phyloP scores from a whole-genome alignment of 495 filamentous ascomycete genomes.

The Hypoxylon fuscum region DNA sequence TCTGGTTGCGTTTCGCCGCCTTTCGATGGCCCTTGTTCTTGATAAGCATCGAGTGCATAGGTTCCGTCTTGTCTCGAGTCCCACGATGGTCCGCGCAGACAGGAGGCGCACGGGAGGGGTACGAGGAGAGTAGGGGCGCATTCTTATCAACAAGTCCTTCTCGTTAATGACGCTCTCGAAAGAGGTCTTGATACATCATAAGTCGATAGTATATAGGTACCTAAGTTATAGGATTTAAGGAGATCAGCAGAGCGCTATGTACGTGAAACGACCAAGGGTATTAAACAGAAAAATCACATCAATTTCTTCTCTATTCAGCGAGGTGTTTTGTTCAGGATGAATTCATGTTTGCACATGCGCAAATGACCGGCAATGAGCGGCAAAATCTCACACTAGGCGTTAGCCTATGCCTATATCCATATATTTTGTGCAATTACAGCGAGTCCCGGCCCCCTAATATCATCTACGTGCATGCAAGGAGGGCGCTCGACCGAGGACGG shows the following conservation, averaged over 20 bases:
- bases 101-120: slow-evolving; percentile 28
- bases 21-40: slow-evolving; percentile 17
- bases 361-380: slow-evolving; percentile 21
- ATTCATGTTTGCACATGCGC: slow-evolving; percentile 12
- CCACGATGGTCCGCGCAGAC: slow-evolving; percentile 22
- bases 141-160: slow-evolving; percentile 10
- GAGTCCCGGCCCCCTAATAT: neutral
- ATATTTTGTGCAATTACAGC: slow-evolving; percentile 5
- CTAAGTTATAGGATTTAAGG: neutral
- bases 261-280: neutral
- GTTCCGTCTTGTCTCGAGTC: slow-evolving; percentile 27
- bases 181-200: slow-evolving; percentile 25
- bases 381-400: slow-evolving; percentile 9
- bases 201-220: slow-evolving; percentile 7
- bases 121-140: slow-evolving; percentile 28
- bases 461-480: neutral
- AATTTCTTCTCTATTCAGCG: slow-evolving; percentile 6
- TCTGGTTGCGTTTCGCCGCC: slow-evolving; percentile 20
- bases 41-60: slow-evolving; percentile 34
- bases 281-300: slow-evolving; percentile 1
- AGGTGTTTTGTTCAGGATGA: too few relatives aligned
- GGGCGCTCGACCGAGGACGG: slow-evolving; percentile 23
- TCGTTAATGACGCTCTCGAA: slow-evolving; percentile 13
- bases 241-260: neutral
- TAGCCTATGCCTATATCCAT: slow-evolving; percentile 23